Conservation (phyloP, 176 grass and related monocot genomes). For the Echinochloa phyllopogon region DNA sequence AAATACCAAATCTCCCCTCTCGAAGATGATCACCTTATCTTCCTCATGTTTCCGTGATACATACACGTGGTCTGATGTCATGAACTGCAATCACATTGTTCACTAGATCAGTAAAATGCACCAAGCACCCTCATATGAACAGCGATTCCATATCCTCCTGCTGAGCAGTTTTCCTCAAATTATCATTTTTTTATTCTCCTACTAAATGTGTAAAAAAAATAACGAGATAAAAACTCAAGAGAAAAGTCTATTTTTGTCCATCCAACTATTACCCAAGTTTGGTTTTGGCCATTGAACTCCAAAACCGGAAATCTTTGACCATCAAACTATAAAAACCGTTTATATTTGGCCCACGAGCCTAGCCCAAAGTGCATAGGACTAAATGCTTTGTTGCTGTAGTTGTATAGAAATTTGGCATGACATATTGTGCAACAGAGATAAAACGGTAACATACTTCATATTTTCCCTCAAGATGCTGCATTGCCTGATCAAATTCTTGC, state of each 20-base stretch:
- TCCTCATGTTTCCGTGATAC: conserved; percentile 94
- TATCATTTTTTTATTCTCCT: not conserved
- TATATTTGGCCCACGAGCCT: not conserved
- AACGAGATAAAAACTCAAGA: not conserved
- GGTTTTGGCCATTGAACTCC: too few species aligned
- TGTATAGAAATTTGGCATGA: conserved; percentile 19
- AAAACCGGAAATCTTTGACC: too few species aligned
- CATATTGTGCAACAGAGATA: conserved; percentile 32
- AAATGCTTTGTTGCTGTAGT: not conserved
- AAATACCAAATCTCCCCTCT: conserved; percentile 90
- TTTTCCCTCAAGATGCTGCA: conserved; percentile 95
- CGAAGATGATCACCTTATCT: conserved; percentile 90
- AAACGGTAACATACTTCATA: conserved; percentile 63
- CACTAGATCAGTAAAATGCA: conserved; percentile 39
- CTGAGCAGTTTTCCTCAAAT: conserved; percentile 10
- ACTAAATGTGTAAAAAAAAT: conserved; percentile 4
- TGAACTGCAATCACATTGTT: conserved; percentile 74
- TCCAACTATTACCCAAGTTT: too few species aligned
- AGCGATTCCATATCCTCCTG: conserved; percentile 11
- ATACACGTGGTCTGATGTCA: conserved; percentile 90
- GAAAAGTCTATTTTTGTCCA: too few species aligned
- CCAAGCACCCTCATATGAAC: conserved; percentile 2
- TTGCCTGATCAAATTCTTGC: conserved; percentile 94
- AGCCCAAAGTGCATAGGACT: not conserved
- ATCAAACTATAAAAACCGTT: too few species aligned